Conservation (phyloP, 805 yeast species). For the Metschnikowia gruessii region DNA sequence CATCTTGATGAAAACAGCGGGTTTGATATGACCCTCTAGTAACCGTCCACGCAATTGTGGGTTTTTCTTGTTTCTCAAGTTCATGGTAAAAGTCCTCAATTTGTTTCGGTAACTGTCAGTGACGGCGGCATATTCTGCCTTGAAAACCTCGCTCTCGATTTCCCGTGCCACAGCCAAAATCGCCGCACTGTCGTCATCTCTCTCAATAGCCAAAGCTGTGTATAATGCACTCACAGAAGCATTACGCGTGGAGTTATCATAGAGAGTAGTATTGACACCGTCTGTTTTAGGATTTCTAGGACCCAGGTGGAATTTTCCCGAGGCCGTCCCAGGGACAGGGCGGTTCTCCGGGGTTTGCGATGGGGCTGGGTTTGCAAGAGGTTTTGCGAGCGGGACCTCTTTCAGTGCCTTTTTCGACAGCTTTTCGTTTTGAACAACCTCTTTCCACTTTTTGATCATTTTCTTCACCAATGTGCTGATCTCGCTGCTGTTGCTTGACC, state of each 20-base stretch:
- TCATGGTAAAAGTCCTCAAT: slow-evolving; percentile 82
- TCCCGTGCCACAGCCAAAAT: slow-evolving; percentile 63
- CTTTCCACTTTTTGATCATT: slow-evolving; percentile 88
- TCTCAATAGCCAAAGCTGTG: slow-evolving; percentile 83
- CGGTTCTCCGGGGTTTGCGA: slow-evolving; percentile 4
- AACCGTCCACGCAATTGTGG: slow-evolving; percentile 76
- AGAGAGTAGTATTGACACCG: slow-evolving; percentile 65
- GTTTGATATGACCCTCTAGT: slow-evolving; percentile 60
- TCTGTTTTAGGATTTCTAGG: slow-evolving; percentile 82
- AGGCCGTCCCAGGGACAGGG: slow-evolving; percentile 24
- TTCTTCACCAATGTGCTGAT: slow-evolving; percentile 70
- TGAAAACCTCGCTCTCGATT: slow-evolving; percentile 71
- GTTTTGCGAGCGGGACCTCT: slow-evolving; percentile 6
- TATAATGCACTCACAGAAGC: slow-evolving; percentile 80
- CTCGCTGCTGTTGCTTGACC: slow-evolving; percentile 64
- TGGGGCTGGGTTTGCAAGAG: slow-evolving; percentile 5
- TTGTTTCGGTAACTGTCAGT: slow-evolving; percentile 71
- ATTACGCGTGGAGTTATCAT: slow-evolving; percentile 79
- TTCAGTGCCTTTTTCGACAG: slow-evolving; percentile 30
- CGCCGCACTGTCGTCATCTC: slow-evolving; percentile 54
- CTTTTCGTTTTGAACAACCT: slow-evolving; percentile 71
- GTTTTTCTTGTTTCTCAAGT: slow-evolving; percentile 83
- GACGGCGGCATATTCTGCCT: slow-evolving; percentile 54
- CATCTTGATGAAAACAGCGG: slow-evolving; percentile 71
- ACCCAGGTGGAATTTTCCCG: slow-evolving; percentile 40